Base-by-base conservation (phyloP, 257 asterid species). In the Leptodermis oblonga region DNA sequence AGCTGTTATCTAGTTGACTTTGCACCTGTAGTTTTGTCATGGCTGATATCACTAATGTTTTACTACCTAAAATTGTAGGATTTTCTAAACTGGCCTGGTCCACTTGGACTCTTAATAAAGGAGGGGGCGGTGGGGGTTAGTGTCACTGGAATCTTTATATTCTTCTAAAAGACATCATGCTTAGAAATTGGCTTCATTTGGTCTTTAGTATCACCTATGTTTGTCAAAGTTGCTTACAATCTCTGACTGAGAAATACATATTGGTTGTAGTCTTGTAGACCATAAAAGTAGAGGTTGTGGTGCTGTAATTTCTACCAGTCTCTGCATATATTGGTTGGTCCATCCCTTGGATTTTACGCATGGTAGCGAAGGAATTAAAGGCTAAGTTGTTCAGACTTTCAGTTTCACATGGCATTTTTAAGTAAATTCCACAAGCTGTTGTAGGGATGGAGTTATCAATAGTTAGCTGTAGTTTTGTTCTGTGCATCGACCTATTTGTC, bases 351-450 rank as follows among this genome's bases (percentile, higher is more conserved):
- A 39, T 39, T 39, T 39, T 28, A 66, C 66, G 53, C 68, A 56
- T 70, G 76, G 25, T 17, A 26, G 14, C 3, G 25, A 1, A 59
- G 42, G 60, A 26, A 60, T 54, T 62, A 51, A 51, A 54, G 62
- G 48, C 65, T 45, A 45, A 34, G 41, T 41, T 52, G 54, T 22
- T 62, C 65, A 69, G 77, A 51, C 26, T 7, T n/a, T 51, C n/a
- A 72, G 74, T 31, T 26, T 68, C 78, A 72, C 75, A 42, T 54
- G 81, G 67, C 67, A 62, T 43, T 62, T 51, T 28, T n/a, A n/a
- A n/a, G n/a, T n/a, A n/a, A 7, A 49, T 67, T 59, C 36, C 70
- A 60, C 36, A 45, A 54, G 49, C 36, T 20, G 59, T 72, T 4
- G 41, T 37, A n/a, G 67, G 7, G 8, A 54, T 65, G 76, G 65